Evolutionary conservation across 352 stramenopile genomes (phyloP).

Genomic region (Pythium periplocum): DNA sequence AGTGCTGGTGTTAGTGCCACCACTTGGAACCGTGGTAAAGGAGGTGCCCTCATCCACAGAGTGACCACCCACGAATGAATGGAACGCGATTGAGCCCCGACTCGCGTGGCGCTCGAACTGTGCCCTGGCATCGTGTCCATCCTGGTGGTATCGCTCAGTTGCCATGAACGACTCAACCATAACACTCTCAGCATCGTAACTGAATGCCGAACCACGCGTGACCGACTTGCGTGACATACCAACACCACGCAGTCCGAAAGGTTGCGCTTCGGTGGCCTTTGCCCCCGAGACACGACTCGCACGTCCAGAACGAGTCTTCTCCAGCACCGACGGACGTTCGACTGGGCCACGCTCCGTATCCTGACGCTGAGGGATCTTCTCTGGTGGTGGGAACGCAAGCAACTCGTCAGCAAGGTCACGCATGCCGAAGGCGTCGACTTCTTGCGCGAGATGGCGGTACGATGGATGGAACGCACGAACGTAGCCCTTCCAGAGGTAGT

Average conservation of each 20-base stretch:
- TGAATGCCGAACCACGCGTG: slow-evolving; percentile 76
- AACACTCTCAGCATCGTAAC: slow-evolving; percentile 85
- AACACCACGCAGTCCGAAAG: background rate
- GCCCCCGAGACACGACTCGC: background rate
- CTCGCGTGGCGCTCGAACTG: slow-evolving; percentile 81
- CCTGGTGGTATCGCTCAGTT: slow-evolving; percentile 52
- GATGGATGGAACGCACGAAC: slow-evolving; percentile 71
- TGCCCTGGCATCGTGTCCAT: slow-evolving; percentile 35
- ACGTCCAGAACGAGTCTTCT: background rate
- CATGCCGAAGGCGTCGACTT: slow-evolving; percentile 67
- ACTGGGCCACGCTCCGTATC: slow-evolving; percentile 15
- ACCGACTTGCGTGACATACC: slow-evolving; percentile 23
- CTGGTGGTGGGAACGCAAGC: slow-evolving; percentile 70
- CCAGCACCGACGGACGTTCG: background rate
- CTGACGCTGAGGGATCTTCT: slow-evolving; percentile 52
- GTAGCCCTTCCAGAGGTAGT: slow-evolving; percentile 84
- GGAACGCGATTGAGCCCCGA: slow-evolving; percentile 80
- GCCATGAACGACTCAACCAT: slow-evolving; percentile 89
- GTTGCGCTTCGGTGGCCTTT: slow-evolving; percentile 1
- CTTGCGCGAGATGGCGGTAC: slow-evolving; percentile 84
- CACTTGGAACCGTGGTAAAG: no score
- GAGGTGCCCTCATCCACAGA: background rate
- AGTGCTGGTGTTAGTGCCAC: no score
- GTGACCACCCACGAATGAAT: slow-evolving; percentile 15
- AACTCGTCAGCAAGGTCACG: slow-evolving; percentile 59